A percentile compares a stretch with the other conserved stretches of the same genome.
phyloP scores from a whole-genome alignment of 164 flowering plant genomes.

The Stephania japonica region DNA sequence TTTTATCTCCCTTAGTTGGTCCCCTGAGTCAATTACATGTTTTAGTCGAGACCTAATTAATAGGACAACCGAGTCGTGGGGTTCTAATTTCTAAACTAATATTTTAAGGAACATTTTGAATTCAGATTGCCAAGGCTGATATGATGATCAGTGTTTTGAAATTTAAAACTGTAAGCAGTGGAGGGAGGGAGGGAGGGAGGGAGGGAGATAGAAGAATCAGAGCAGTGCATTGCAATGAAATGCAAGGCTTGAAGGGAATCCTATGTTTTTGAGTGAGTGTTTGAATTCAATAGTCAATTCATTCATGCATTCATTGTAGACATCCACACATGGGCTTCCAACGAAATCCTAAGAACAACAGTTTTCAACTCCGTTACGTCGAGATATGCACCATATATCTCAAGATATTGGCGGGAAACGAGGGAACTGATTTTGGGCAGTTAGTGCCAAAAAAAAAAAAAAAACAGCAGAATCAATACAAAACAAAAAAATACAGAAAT shows the following conservation, averaged over 20 bases:
- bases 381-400: neutral
- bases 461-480: neutral
- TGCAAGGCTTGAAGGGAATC: neutral
- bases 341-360: neutral
- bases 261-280: neutral
- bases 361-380: neutral
- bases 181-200: too few species aligned
- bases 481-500: too few species aligned
- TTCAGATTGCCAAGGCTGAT: neutral
- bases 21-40: too few species aligned
- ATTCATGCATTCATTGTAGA: neutral
- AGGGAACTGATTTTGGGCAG: neutral
- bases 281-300: neutral
- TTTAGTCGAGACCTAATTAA: too few species aligned
- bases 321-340: neutral
- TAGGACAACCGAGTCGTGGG: too few species aligned
- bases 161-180: neutral
- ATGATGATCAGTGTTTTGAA: neutral
- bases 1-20: too few species aligned
- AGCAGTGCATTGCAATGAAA: constrained; percentile 1
- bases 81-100: too few species aligned
- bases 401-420: neutral
- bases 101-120: too few species aligned
- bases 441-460: neutral
- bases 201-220: neutral